Percentiles rank a stretch among this genome's conserved stretches.
Conservation (phyloP, 2,329 filamentous ascomycete genomes). For the Ascochyta lentis region DNA sequence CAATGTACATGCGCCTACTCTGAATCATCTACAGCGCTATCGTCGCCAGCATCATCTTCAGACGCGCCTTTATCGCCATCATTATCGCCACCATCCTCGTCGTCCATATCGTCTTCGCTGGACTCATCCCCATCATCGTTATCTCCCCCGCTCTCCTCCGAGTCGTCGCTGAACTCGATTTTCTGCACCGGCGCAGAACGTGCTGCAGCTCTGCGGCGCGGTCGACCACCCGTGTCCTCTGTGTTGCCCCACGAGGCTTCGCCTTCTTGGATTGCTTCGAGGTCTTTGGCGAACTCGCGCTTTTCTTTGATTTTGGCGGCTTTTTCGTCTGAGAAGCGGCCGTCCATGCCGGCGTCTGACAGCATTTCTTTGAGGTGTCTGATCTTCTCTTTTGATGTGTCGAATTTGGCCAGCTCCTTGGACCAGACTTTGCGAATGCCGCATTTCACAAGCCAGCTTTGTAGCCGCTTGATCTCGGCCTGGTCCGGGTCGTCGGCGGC, state of each 20-base stretch:
- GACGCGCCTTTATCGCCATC: slow-evolving; percentile 18
- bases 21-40: slow-evolving; percentile 28
- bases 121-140: slow-evolving; percentile 23
- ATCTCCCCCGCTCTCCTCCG: slow-evolving; percentile 31
- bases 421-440: slow-evolving; percentile 92
- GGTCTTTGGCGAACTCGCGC: slow-evolving; percentile 81
- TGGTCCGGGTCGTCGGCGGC: slow-evolving; percentile 65
- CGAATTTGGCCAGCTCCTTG: slow-evolving; percentile 76
- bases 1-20: slow-evolving; percentile 23
- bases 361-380: slow-evolving; percentile 80
- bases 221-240: slow-evolving; percentile 37
- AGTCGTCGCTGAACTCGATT: slow-evolving; percentile 33
- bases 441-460: slow-evolving; percentile 86
- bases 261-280: slow-evolving; percentile 84
- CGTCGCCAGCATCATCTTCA: slow-evolving; percentile 22
- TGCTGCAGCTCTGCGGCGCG: slow-evolving; percentile 35
- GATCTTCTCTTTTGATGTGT: slow-evolving; percentile 80
- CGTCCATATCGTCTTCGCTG: slow-evolving; percentile 21
- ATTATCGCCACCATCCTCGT: slow-evolving; percentile 24
- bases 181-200: slow-evolving; percentile 26
- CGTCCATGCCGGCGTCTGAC: slow-evolving; percentile 82
- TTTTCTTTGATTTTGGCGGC: slow-evolving; percentile 86
- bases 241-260: slow-evolving; percentile 75
- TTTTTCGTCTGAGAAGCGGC: slow-evolving; percentile 83
- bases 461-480: slow-evolving; percentile 84